These are phyloP conservation scores for Alternaria brassicae DNA, from an alignment of 2,329 filamentous ascomycete genomes.

Conservation along the genomic window DNA sequence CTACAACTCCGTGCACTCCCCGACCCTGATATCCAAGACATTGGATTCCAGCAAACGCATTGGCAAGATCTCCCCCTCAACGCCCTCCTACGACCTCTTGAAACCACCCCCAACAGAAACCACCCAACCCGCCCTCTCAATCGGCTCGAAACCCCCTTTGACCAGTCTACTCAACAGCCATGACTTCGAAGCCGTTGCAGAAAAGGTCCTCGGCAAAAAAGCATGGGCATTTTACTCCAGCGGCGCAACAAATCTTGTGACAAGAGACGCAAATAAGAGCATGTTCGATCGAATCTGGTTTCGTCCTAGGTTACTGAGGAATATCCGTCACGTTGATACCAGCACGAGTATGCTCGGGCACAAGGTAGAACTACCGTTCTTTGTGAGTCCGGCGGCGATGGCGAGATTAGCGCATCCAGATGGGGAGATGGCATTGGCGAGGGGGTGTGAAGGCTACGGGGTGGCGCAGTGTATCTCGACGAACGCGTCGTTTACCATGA, in stretches of 20 bases:
- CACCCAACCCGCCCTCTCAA: not conserved
- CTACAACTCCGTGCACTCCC: constrained; percentile 60
- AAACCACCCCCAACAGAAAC: not conserved
- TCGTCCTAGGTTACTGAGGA: constrained; percentile 55
- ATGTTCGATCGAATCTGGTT: constrained; percentile 57
- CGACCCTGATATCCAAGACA: constrained; percentile 44
- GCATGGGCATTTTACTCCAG: constrained; percentile 58
- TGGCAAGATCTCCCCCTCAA: not conserved
- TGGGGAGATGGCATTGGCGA: constrained; percentile 40
- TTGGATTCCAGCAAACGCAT: constrained; percentile 43
- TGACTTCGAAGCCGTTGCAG: constrained; percentile 55
- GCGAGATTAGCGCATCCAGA: constrained; percentile 39
- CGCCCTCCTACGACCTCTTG: not conserved
- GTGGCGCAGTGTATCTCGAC: constrained; percentile 36
- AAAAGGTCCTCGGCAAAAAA: constrained; percentile 47
- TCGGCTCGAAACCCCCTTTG: constrained; percentile 47
- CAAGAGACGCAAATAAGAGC: constrained; percentile 53
- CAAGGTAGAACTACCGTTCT: constrained; percentile 33
- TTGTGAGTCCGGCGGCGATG: constrained; percentile 41
- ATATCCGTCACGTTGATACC: constrained; percentile 40
- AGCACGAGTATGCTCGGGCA: constrained; percentile 30
- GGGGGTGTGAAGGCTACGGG: constrained; percentile 30
- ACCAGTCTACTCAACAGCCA: constrained; percentile 50
- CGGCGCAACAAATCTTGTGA: constrained; percentile 59
- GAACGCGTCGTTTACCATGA: constrained; percentile 32